Conservation (phyloP, 2,329 filamentous ascomycete species). For the Trichoderma atrobrunneum region DNA sequence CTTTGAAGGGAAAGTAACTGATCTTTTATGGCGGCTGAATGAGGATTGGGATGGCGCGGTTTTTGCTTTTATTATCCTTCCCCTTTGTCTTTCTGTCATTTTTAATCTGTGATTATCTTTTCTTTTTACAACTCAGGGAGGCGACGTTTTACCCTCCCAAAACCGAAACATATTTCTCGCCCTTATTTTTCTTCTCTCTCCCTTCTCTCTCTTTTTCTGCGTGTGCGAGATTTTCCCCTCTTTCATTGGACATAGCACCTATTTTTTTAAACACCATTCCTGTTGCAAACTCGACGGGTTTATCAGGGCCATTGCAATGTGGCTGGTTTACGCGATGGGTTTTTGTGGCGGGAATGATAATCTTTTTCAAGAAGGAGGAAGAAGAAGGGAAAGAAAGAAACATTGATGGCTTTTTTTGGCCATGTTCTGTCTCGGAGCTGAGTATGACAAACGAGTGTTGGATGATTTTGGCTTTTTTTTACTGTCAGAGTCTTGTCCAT, state of each 20-base stretch:
- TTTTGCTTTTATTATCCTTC: slow-evolving; percentile 8
- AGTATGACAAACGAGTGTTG: background rate
- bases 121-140: slow-evolving; percentile 9
- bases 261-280: background rate
- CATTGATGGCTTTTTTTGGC: background rate
- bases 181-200: background rate
- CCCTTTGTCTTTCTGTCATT: slow-evolving; percentile 8
- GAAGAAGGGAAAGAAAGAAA: background rate
- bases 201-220: background rate
- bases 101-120: slow-evolving; percentile 17
- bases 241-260: slow-evolving; percentile 15
- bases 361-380: background rate
- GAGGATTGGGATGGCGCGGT: slow-evolving; percentile 18
- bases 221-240: slow-evolving; percentile 2
- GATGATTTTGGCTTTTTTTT: background rate
- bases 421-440: background rate
- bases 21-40: slow-evolving; percentile 17
- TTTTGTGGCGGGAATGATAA: background rate
- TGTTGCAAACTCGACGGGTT: background rate
- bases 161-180: slow-evolving; percentile 8
- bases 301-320: background rate
- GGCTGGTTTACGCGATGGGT: background rate
- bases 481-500: background rate
- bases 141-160: background rate
- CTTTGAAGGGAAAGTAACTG: slow-evolving; percentile 7